Conservation (phyloP, 176 grass and related monocot genomes). For the Avena eriantha region DNA sequence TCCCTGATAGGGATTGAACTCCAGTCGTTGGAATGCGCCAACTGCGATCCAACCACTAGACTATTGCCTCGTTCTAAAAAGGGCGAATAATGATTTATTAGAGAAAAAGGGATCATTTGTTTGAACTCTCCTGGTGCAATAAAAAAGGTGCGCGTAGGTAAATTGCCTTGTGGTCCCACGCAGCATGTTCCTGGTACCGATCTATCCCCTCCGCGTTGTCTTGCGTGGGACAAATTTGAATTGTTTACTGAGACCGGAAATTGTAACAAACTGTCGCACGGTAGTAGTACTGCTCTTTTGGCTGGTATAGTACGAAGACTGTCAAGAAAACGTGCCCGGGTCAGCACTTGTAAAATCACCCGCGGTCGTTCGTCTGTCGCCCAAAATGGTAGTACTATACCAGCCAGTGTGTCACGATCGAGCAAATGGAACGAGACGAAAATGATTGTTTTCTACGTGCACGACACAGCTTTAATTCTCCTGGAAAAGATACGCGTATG, state of each 20-base stretch:
- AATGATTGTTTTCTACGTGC: too few species aligned
- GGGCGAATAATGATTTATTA: not conserved
- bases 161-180: not conserved
- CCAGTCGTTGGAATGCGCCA: too few species aligned
- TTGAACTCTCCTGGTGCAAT: not conserved
- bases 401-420: too few species aligned
- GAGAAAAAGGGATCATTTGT: not conserved
- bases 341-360: not conserved
- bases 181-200: not conserved
- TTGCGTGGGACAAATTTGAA: not conserved
- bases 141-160: not conserved
- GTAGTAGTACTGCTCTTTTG: not conserved
- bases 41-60: too few species aligned
- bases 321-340: not conserved
- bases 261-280: not conserved
- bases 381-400: too few species aligned
- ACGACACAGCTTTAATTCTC: not conserved
- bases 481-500: not conserved
- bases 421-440: not conserved
- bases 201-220: not conserved
- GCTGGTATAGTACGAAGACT: not conserved
- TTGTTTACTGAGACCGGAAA: not conserved
- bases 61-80: too few species aligned
- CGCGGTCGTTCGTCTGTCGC: not conserved
- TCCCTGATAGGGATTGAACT: too few species aligned